These are phyloP conservation scores for Picea sitchensis DNA, from an alignment of 75 land plant species.

Conservation along the genomic window DNA sequence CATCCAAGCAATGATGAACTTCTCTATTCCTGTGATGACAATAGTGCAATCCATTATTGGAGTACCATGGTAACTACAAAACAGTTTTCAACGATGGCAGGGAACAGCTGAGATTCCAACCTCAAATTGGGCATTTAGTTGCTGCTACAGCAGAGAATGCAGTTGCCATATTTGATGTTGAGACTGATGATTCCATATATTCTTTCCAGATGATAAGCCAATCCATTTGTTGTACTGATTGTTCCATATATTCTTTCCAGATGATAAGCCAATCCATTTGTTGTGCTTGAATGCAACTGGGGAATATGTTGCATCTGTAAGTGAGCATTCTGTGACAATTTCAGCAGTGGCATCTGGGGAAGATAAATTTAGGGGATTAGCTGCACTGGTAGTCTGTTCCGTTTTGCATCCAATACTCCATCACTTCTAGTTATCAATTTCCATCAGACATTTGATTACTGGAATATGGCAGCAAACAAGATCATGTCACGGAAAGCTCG, in stretches of 20 bases:
- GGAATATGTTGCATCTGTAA: constrained; percentile 25
- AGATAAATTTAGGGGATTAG: constrained; percentile 43
- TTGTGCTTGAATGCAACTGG: constrained; percentile 35
- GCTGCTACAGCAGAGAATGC: constrained; percentile 63
- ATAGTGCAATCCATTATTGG: constrained; percentile 78
- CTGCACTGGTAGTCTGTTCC: constrained; percentile 37
- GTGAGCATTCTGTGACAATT: constrained; percentile 25
- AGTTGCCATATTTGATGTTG: constrained; percentile 67
- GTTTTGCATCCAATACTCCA: constrained; percentile 52
- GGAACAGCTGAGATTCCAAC: constrained; percentile 65
- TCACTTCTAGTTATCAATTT: constrained; percentile 41
- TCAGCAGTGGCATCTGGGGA: constrained; percentile 16
- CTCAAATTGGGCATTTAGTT: constrained; percentile 39
- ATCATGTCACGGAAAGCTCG: constrained; percentile 65
- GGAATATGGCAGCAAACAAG: constrained; percentile 67
- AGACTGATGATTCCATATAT: constrained; percentile 30
- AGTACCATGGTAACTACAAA: constrained; percentile 41
- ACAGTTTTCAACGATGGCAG: constrained; percentile 61
- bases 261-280: constrained; percentile 21
- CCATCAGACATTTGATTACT: constrained; percentile 68
- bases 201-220: constrained; percentile 44
- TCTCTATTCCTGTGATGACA: constrained; percentile 73
- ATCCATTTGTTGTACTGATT: constrained; percentile 26
- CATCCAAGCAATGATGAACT: constrained; percentile 67
- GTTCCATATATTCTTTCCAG: no score